Conservation (phyloP, 2,329 filamentous ascomycete genomes). For the Colletotrichum horii region DNA sequence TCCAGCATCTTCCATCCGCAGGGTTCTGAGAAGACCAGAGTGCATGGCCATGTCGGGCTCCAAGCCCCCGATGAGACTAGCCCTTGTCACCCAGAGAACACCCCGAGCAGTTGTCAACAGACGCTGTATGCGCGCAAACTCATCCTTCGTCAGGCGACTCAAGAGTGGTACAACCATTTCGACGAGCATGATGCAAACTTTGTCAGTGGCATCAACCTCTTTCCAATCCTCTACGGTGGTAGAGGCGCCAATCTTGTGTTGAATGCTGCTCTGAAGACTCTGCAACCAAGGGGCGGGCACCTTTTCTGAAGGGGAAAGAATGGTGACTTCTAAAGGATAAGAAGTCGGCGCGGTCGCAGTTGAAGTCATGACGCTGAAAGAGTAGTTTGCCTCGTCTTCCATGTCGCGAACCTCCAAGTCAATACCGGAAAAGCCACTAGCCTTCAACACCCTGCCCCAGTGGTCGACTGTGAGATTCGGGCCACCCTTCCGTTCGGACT, state of each 20-base stretch:
- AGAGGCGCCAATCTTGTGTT: background rate
- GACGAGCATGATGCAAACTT: slow-evolving; percentile 3
- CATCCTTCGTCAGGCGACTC: background rate
- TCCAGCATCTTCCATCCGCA: slow-evolving; percentile 12
- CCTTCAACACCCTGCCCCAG: slow-evolving; percentile 3
- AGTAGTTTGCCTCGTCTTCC: background rate
- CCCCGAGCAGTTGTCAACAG: background rate
- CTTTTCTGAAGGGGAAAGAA: background rate
- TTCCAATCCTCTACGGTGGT: background rate
- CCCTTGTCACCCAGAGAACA: background rate
- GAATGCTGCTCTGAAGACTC: background rate
- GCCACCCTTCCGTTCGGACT: slow-evolving; percentile 18
- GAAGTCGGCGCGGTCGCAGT: background rate
- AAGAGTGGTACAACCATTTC: background rate
- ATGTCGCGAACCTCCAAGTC: slow-evolving; percentile 5
- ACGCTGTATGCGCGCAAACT: background rate
- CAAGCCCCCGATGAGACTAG: background rate
- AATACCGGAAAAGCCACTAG: slow-evolving; percentile 7
- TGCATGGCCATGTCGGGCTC: background rate
- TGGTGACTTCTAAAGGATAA: background rate
- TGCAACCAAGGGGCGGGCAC: background rate
- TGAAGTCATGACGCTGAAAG: slow-evolving; percentile 9
- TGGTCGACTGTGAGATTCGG: background rate
- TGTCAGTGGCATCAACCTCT: background rate
- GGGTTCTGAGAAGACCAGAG: slow-evolving; percentile 17